Evolutionary conservation across 1,139 yeast species (phyloP).

Genomic region (Yamadazyma buinensis): DNA sequence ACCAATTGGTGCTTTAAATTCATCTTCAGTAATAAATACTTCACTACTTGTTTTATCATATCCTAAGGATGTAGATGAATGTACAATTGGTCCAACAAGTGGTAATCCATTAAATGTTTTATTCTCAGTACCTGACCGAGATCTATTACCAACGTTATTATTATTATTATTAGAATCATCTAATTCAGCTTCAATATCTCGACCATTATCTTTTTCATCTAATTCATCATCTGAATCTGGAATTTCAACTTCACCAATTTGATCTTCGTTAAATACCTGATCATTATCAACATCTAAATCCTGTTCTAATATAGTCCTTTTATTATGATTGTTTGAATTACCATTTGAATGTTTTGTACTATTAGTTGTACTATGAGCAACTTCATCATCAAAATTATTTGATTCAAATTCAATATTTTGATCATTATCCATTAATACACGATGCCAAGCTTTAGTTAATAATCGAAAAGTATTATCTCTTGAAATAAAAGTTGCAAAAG

Average conservation of each 20-base stretch:
- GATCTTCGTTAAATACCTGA: slow-evolving; percentile 6
- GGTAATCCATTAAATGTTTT: slow-evolving; percentile 33
- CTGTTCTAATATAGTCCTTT: slow-evolving; percentile 7
- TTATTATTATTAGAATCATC: slow-evolving; percentile 4
- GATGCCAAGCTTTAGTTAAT: slow-evolving; percentile 61
- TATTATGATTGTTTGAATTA: slow-evolving; percentile 1
- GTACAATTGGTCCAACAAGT: slow-evolving; percentile 35
- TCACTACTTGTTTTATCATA: slow-evolving; percentile 58
- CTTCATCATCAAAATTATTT: slow-evolving; percentile 6
- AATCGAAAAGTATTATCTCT: slow-evolving; percentile 64
- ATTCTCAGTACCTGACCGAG: background rate
- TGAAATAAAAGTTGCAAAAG: slow-evolving; percentile 68
- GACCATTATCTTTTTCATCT: background rate
- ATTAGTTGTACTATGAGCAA: background rate
- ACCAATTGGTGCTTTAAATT: slow-evolving; percentile 75
- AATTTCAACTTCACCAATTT: slow-evolving; percentile 9
- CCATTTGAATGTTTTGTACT: background rate
- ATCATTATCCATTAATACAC: slow-evolving; percentile 24
- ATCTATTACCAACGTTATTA: slow-evolving; percentile 3
- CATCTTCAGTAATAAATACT: slow-evolving; percentile 58
- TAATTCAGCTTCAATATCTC: background rate
- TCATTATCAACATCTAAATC: slow-evolving; percentile 1
- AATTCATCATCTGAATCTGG: slow-evolving; percentile 1
- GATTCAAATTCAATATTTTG: slow-evolving; percentile 7
- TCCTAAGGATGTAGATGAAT: slow-evolving; percentile 32